Conservation (phyloP, 768 basidiomycete genomes). For the Boletus tomentosulus region DNA sequence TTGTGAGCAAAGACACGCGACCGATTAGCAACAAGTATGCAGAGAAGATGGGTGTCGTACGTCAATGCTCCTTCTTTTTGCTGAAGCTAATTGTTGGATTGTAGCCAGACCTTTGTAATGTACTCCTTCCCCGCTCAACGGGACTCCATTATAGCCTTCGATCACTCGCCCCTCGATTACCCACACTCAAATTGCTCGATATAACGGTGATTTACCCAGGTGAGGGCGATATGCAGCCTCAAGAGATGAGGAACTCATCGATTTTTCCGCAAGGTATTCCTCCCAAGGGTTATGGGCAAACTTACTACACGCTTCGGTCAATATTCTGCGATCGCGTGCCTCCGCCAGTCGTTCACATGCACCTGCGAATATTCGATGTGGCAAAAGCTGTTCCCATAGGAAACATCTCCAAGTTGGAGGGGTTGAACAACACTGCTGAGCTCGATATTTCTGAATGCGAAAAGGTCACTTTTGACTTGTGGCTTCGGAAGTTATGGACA, state of each 20-base stretch:
- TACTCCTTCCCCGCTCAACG: constrained; percentile 89
- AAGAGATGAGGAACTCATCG: not conserved
- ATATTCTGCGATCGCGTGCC: constrained; percentile 79
- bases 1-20: constrained; percentile 82
- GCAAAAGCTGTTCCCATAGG: constrained; percentile 66
- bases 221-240: constrained; percentile 20
- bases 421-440: constrained; percentile 33
- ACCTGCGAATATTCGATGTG: constrained; percentile 77
- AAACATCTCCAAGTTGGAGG: constrained; percentile 37
- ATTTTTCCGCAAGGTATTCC: constrained; percentile 56
- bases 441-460: constrained; percentile 56
- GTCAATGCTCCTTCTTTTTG: constrained; percentile 31
- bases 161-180: constrained; percentile 73
- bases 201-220: constrained; percentile 91
- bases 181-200: constrained; percentile 79
- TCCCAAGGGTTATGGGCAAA: constrained; percentile 75
- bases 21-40: constrained; percentile 86
- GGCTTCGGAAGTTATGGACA: constrained; percentile 79
- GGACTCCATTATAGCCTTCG: constrained; percentile 84
- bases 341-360: constrained; percentile 84
- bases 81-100: constrained; percentile 6
- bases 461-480: constrained; percentile 67
- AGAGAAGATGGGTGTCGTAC: constrained; percentile 81
- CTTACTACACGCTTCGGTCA: constrained; percentile 84
- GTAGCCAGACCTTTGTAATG: constrained; percentile 74